phyloP scores from a whole-genome alignment of 768 basidiomycete genomes.

The Lactifluus volemus region DNA sequence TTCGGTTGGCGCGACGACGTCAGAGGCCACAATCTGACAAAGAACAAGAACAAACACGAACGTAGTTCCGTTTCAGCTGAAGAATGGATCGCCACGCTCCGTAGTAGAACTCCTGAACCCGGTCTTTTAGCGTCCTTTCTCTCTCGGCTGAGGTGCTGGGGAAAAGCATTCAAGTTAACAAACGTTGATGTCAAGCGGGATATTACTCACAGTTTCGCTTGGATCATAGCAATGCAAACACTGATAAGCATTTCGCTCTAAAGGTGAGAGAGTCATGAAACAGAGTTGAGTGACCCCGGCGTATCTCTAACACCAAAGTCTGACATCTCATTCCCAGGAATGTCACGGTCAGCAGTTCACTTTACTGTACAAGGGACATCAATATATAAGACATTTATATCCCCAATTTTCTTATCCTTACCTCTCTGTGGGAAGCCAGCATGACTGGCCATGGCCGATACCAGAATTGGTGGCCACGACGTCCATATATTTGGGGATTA shows the following conservation, averaged over 20 bases:
- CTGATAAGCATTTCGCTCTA: not conserved
- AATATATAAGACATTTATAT: not conserved
- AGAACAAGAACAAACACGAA: not conserved
- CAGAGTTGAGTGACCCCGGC: not conserved
- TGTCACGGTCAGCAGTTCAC: not conserved
- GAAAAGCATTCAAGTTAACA: not conserved
- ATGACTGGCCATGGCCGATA: not conserved
- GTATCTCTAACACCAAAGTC: not conserved
- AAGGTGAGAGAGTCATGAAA: not conserved
- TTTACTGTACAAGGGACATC: not conserved
- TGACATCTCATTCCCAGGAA: not conserved
- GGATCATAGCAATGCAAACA: not conserved
- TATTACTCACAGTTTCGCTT: not conserved
- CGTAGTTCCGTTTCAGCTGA: not conserved
- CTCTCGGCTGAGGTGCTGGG: not conserved
- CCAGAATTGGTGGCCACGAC: not conserved
- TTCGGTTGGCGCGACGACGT: not conserved
- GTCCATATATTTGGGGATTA: not conserved
- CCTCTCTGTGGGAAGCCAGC: not conserved
- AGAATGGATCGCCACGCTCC: not conserved
- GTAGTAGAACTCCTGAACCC: not conserved
- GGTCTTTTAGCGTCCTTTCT: not conserved
- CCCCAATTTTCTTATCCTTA: not conserved
- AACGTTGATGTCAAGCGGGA: not conserved
- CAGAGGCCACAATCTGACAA: not conserved